Evolutionary conservation across 495 filamentous ascomycete genomes (phyloP), one percentile per base, ranked within the genome.

Genomic region (Aspergillus homomorphus): DNA sequence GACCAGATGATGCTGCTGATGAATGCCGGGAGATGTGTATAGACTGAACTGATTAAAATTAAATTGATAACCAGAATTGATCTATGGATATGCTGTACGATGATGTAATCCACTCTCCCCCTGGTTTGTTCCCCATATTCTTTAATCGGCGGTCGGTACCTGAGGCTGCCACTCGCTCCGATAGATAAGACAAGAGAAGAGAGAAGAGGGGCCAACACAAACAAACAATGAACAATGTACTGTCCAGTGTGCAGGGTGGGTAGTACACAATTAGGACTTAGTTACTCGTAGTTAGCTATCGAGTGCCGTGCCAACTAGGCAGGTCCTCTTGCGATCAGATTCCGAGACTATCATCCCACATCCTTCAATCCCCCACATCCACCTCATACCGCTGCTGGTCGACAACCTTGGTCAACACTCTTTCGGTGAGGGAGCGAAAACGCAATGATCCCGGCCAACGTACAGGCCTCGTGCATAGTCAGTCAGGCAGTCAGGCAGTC

Each of bases 41-140:
- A n/a, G n/a, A n/a, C n/a, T n/a, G n/a, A n/a, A n/a, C n/a, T n/a
- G n/a, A n/a, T n/a, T n/a, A n/a, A n/a, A n/a, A n/a, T n/a, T n/a
- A n/a, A 16, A 45, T n/a, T 18, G 43, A n/a, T 20, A 45, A 16
- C 43, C 18, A 21, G 14, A 45, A 45, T 8, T n/a, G n/a, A 1
- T n/a, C 43, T n/a, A 19, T 20, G 12, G n/a, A 46, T 16, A 24
- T 51, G 23, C 48, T 51, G 48, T 24, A 24, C 48, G 48, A 51
- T 51, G 48, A 51, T 51, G 48, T 51, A 51, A 51, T 51, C 45
- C 4, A 48, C 3, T 22, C 16, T 50, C 18, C 8, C 46, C 22
- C 22, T 15, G 19, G 21, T 26, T 16, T 22, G 22, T 51, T 51
- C 48, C 45, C 45, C 45, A 48, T 23, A 51, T n/a, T 51, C n/a